Evolutionary conservation across 306 rosid genomes (phyloP).

Genomic region (Crotalaria pallida): DNA sequence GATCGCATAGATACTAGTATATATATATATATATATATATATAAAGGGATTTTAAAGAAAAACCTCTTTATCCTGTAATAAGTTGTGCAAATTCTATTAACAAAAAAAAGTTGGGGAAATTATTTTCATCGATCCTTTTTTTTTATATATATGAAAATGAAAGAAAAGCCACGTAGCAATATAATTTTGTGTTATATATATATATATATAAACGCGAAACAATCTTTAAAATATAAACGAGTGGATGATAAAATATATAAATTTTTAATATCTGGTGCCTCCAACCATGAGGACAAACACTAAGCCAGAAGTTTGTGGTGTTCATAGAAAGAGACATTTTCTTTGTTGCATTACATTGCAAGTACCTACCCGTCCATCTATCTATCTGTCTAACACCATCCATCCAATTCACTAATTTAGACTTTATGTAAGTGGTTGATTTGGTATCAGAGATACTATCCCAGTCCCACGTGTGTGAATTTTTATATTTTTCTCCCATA

Average conservation of each 20-base stretch:
- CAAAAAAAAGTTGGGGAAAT: too few species aligned
- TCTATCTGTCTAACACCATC: conserved; percentile 11
- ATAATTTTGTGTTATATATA: too few species aligned
- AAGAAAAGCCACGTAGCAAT: not conserved
- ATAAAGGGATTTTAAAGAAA: too few species aligned
- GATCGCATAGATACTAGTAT: too few species aligned
- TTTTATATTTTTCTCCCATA: not conserved
- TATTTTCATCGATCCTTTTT: too few species aligned
- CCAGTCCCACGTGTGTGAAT: conserved; percentile 31
- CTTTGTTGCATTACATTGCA: conserved; percentile 18
- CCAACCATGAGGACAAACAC: conserved; percentile 25
- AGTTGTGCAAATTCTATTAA: too few species aligned
- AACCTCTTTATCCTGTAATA: too few species aligned
- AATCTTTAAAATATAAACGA: not conserved
- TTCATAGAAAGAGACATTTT: conserved; percentile 26
- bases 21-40: too few species aligned
- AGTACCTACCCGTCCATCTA: too few species aligned
- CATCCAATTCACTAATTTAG: conserved; percentile 19
- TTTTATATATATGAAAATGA: not conserved
- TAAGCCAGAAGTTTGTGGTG: conserved; percentile 11
- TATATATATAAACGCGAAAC: too few species aligned
- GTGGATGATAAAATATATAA: conserved; percentile 16
- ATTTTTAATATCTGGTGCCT: conserved; percentile 10
- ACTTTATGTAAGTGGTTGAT: conserved; percentile 21
- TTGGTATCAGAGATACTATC: conserved; percentile 32